Evolutionary conservation across 441 rosid genomes (phyloP).

Genomic region (Eutrema salsugineum): DNA sequence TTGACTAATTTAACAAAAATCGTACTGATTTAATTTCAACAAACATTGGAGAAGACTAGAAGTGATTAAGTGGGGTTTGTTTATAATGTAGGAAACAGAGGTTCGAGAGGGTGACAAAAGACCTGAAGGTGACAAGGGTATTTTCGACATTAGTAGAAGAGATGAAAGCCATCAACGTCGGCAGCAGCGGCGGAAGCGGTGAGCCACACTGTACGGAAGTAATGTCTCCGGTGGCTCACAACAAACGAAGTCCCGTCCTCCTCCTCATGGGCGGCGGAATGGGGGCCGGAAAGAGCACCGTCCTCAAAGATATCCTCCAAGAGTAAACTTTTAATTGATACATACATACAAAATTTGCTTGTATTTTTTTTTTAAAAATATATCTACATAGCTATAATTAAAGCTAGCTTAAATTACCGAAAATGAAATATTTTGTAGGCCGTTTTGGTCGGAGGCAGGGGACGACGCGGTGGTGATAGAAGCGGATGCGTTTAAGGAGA

Average conservation of each 20-base stretch:
- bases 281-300: constrained; percentile 98
- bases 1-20: constrained; percentile 5
- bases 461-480: constrained; percentile 74
- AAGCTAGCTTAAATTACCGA: background rate
- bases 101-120: constrained; percentile 62
- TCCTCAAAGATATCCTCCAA: constrained; percentile 67
- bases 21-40: too few species aligned
- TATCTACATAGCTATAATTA: background rate
- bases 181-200: constrained; percentile 15
- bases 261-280: constrained; percentile 96
- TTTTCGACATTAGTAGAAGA: constrained; percentile 73
- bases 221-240: constrained; percentile 73
- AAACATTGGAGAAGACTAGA: too few species aligned
- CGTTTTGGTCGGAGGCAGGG: constrained; percentile 73
- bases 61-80: too few species aligned
- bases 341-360: background rate
- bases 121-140: constrained; percentile 56
- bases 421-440: constrained; percentile 32
- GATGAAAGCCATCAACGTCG: constrained; percentile 54
- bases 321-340: constrained; percentile 38
- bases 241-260: constrained; percentile 77
- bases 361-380: background rate
- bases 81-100: constrained; percentile 53
- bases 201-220: constrained; percentile 51
- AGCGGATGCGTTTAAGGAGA: constrained; percentile 93